Conservation (phyloP, 1,284 basidiomycete species). For the Ganoderma boninense region DNA sequence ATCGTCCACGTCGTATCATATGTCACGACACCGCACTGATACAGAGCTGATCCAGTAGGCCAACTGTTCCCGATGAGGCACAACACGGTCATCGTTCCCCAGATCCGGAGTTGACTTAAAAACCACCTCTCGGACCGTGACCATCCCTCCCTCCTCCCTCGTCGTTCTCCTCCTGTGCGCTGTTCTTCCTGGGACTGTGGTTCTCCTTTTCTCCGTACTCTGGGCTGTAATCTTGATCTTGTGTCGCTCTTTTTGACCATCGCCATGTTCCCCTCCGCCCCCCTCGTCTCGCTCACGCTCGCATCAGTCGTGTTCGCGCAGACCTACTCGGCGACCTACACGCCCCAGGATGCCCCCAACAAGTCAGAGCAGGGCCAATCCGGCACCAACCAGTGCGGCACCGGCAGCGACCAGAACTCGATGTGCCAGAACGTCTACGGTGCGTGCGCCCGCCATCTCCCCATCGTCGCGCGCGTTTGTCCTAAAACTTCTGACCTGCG, state of each 20-base stretch:
- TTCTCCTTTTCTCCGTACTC: constrained; percentile 6
- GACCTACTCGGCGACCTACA: constrained; percentile 49
- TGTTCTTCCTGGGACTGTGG: neutral
- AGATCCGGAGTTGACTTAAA: constrained; percentile 11
- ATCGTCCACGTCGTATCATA: constrained; percentile 6
- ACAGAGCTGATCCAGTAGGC: neutral
- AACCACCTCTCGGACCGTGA: neutral
- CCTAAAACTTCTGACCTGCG: constrained; percentile 4
- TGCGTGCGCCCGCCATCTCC: constrained; percentile 48
- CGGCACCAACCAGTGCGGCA: constrained; percentile 74
- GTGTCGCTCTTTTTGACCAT: neutral
- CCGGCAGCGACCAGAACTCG: constrained; percentile 61
- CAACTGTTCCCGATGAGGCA: neutral
- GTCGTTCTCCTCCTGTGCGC: neutral
- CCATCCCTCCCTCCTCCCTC: constrained; percentile 9
- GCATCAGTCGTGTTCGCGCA: constrained; percentile 39
- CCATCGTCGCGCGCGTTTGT: constrained; percentile 2
- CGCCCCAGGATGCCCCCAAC: constrained; percentile 53
- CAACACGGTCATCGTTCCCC: constrained; percentile 24
- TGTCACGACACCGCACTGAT: neutral
- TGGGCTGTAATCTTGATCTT: neutral
- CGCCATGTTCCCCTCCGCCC: constrained; percentile 31
- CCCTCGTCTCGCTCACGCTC: constrained; percentile 31
- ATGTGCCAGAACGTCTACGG: constrained; percentile 72
- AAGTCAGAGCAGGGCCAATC: constrained; percentile 67